These are phyloP conservation scores for Boechera divaricarpa DNA, from an alignment of 345 rosid genomes.

Conservation along the genomic window DNA sequence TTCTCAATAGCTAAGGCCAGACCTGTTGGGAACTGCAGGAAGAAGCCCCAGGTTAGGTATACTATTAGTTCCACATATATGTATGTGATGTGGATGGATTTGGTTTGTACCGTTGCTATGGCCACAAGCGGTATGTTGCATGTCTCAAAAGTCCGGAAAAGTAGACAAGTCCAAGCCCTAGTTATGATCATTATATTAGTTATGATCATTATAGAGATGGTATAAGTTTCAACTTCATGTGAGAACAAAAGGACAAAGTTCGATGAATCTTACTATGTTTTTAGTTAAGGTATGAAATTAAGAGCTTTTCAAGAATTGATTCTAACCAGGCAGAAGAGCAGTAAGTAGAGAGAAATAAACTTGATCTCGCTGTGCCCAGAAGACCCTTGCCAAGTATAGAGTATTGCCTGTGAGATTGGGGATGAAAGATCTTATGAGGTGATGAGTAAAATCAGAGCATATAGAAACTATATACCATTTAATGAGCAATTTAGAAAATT, in stretches of 20 bases:
- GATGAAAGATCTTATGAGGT: conserved; percentile 6
- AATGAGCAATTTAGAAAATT: not conserved
- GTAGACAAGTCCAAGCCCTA: conserved; percentile 92
- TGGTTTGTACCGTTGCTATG: conserved; percentile 66
- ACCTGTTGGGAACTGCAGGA: conserved; percentile 82
- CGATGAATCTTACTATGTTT: not conserved
- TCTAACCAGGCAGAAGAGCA: conserved; percentile 94
- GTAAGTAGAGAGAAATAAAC: conserved; percentile 85
- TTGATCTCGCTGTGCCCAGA: conserved; percentile 90
- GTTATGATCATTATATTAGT: conserved; percentile 37
- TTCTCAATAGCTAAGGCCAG: conserved; percentile 85
- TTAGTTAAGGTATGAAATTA: not conserved
- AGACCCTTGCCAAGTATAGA: conserved; percentile 79
- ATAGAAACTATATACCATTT: conserved; percentile 1
- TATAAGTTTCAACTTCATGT: not conserved
- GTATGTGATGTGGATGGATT: conserved; percentile 14
- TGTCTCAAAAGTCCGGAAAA: conserved; percentile 72
- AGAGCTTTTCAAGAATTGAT: conserved; percentile 16
- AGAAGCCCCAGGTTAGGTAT: not conserved
- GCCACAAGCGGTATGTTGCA: conserved; percentile 85
- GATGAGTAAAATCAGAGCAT: conserved; percentile 10
- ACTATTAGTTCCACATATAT: not conserved
- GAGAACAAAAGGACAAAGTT: not conserved
- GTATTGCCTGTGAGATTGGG: conserved; percentile 61
- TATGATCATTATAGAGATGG: conserved; percentile 10